Base-by-base conservation (phyloP, 2,329 filamentous ascomycete genomes). In the Alternaria sp. region DNA sequence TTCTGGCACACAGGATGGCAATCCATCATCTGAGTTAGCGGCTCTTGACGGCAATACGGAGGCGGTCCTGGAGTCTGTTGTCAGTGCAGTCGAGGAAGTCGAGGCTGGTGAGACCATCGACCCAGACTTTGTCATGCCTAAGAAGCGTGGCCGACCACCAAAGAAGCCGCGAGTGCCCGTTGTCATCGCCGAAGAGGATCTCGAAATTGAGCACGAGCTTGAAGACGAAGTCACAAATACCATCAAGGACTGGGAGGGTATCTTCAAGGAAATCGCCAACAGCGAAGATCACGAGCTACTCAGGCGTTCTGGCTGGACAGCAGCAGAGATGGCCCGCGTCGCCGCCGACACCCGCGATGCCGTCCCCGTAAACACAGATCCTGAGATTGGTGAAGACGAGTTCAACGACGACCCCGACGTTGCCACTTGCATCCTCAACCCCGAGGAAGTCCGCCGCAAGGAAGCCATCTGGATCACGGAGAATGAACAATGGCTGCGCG, bases 401-500 rank as follows among this genome's bases (percentile, higher is more conserved):
- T 97, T 98, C 74, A 92, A 90, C 40, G 89, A 96, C 71, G 96
- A 99, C 66, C 91, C 90, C 0, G 96, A 99, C 79, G 93, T 99
- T 6, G 83, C 86, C 62, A 91, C 91, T 71, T 97, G 94, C 74
- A 81, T 93, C 36, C 85, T 98, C 6, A 87, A 86, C 0, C 87
- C 90, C 1, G 87, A 88, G 4, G 94, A 98, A 81, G 88, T 90
- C 3, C 87, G 87, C 32, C 88, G 93, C 75, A 98, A 97, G 79
- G 94, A 97, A 79, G 89, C 89, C 63, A 92, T 98, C 56, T 99
- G 96, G 96, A 89, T 97, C 46, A 94, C 95, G 63, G 90, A 94
- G 76, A 98, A 99, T 80, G 93, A 96, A 77, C 93, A 96, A 69
- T 99, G 94, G 87, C 85, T 99, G 43, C 91, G 95, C 9, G 87